Evolutionary conservation across 352 stramenopile species (phyloP).

Genomic region (Phytophthora citrophthora): DNA sequence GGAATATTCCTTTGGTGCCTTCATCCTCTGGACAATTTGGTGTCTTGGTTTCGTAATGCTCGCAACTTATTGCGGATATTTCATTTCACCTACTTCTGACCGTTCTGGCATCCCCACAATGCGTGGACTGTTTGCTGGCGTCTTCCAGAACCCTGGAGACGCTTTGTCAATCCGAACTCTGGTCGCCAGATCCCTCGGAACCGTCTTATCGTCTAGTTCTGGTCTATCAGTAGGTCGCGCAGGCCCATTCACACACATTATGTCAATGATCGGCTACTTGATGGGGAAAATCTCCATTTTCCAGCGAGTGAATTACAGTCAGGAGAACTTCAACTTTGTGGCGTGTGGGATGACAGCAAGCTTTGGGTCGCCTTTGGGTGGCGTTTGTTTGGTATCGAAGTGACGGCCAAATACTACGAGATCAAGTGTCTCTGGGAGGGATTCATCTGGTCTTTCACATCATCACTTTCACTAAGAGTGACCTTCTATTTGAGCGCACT

Average conservation of each 20-base stretch:
- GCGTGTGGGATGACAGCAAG: slow-evolving; percentile 82
- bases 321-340: slow-evolving; percentile 77
- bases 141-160: slow-evolving; percentile 76
- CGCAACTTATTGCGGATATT: slow-evolving; percentile 61
- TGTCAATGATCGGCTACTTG: slow-evolving; percentile 74
- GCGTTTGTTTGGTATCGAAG: slow-evolving; percentile 86
- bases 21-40: slow-evolving; percentile 76
- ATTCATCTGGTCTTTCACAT: slow-evolving; percentile 85
- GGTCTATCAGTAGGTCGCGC: slow-evolving; percentile 73
- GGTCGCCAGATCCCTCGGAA: slow-evolving; percentile 71
- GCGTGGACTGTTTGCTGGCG: slow-evolving; percentile 72
- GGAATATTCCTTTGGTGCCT: slow-evolving; percentile 62
- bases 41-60: slow-evolving; percentile 56
- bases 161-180: slow-evolving; percentile 70
- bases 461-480: slow-evolving; percentile 74
- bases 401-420: slow-evolving; percentile 83
- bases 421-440: slow-evolving; percentile 88
- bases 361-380: slow-evolving; percentile 80
- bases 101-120: slow-evolving; percentile 79
- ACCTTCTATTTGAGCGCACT: slow-evolving; percentile 81
- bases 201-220: slow-evolving; percentile 64
- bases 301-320: slow-evolving; percentile 66
- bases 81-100: slow-evolving; percentile 62
- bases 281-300: slow-evolving; percentile 74
- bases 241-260: slow-evolving; percentile 78